Evolutionary conservation across 257 asterid genomes (phyloP).

Genomic region (Parsonsia alboflavescens): DNA sequence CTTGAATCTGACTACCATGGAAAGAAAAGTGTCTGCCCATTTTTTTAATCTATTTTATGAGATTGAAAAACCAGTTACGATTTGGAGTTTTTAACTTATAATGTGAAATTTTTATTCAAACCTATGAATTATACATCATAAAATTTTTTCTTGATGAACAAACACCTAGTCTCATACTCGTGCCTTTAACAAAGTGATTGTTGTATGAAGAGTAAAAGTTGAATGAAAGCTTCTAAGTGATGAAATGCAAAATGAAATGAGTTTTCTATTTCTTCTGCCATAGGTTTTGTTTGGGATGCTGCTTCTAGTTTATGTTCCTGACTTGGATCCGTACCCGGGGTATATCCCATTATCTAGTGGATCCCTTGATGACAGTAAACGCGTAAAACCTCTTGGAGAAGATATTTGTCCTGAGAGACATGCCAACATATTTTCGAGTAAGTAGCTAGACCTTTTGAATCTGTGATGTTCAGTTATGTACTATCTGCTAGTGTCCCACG

Average conservation of each 20-base stretch:
- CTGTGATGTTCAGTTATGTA: neutral
- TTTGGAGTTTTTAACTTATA: neutral
- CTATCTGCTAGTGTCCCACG: neutral
- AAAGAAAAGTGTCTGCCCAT: neutral
- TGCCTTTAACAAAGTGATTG: neutral
- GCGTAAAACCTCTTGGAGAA: conserved; percentile 42
- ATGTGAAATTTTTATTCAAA: neutral
- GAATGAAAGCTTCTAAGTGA: neutral
- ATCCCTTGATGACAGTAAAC: conserved; percentile 36
- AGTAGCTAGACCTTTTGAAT: conserved; percentile 16
- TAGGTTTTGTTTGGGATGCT: conserved; percentile 62
- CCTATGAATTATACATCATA: neutral
- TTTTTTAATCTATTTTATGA: neutral
- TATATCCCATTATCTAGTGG: conserved; percentile 54
- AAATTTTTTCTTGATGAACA: neutral
- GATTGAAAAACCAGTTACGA: neutral
- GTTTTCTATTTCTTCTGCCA: conserved; percentile 14
- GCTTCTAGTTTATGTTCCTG: conserved; percentile 59
- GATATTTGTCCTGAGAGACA: conserved; percentile 79
- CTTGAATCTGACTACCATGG: neutral
- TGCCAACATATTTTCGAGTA: conserved; percentile 62
- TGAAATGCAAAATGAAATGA: neutral
- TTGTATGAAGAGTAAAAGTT: neutral
- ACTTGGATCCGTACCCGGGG: conserved; percentile 62
- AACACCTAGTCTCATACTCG: neutral